Evolutionary conservation across 1,284 basidiomycete genomes (phyloP), one percentile per base, ranked within the genome.

Genomic region (Sphagnurus paluster): DNA sequence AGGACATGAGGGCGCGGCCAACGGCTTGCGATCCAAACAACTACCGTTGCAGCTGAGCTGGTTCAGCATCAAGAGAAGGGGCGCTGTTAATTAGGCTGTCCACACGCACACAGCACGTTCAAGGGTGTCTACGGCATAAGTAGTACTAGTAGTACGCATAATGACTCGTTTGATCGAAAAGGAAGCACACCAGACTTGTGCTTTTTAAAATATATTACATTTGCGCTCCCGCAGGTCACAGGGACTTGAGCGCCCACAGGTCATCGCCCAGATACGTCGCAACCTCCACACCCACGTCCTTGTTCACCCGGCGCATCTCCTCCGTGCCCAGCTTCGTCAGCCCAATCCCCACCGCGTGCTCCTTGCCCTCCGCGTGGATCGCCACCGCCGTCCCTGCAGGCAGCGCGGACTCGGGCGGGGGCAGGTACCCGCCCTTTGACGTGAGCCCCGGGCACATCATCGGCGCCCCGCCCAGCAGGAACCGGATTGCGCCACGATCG

Each of bases 381-480:
- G 90, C 92, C 11, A 99, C 93, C 10, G 90, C 76, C 1, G 79
- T 75, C 8, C 81, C 84, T 36, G 82, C 78, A 13, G 83, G 75
- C 29, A 98, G 70, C 1, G 81, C 86, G 25, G 70, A 70, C 25
- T 87, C 84, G 19, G 80, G 68, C 5, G 92, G 82, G 0, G 96
- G 95, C 0, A 99, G 81, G 56, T 80, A 78, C 11, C 95, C 97
- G 11, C 96, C 97, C 32, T 84, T 77, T 21, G 95, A 98, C 17
- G 94, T 94, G 46, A 99, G 73, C 8, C 97, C 97, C 3, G 96
- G 97, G 57, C 91, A 93, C 93, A 96, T 96, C 92, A 96, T 95
- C 70, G 90, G 85, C 38, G 93, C 93, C 24, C 93, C 92, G 6
- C 86, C 88, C 35, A 99, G 83, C 19, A 99, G 79, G 70, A 98